These are phyloP conservation scores for Sclerotinia trifoliorum DNA, from an alignment of 2,329 filamentous ascomycete genomes.

Conservation along the genomic window DNA sequence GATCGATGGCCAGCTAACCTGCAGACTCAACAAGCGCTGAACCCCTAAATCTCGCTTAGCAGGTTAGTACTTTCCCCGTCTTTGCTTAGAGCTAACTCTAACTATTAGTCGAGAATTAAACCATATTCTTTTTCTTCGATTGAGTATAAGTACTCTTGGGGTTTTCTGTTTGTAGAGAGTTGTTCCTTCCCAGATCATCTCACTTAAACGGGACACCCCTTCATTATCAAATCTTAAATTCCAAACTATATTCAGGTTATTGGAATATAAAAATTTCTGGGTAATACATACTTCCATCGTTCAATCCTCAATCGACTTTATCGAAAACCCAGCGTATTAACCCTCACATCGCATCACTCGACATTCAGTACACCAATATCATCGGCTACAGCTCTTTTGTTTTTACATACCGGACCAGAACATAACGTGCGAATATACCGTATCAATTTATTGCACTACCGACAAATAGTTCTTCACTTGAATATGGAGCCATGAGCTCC, in stretches of 20 bases:
- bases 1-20: background rate
- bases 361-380: too few species aligned
- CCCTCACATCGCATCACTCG: too few species aligned
- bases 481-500: background rate
- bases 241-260: too few species aligned
- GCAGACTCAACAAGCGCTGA: background rate
- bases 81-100: background rate
- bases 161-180: background rate
- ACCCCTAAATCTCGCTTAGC: constrained; percentile 1
- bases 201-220: too few species aligned
- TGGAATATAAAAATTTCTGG: too few species aligned
- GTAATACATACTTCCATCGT: background rate
- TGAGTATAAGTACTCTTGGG: background rate
- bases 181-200: background rate
- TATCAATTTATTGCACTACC: background rate
- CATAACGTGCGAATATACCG: background rate
- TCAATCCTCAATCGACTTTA: background rate
- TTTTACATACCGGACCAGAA: background rate
- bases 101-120: background rate
- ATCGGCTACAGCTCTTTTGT: too few species aligned
- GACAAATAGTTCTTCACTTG: background rate
- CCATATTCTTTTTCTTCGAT: background rate
- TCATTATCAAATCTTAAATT: too few species aligned
- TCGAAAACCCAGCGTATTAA: background rate
- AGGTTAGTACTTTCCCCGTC: background rate